These are phyloP conservation scores for Jatropha podagrica DNA, from an alignment of 441 rosid genomes.

Conservation along the genomic window DNA sequence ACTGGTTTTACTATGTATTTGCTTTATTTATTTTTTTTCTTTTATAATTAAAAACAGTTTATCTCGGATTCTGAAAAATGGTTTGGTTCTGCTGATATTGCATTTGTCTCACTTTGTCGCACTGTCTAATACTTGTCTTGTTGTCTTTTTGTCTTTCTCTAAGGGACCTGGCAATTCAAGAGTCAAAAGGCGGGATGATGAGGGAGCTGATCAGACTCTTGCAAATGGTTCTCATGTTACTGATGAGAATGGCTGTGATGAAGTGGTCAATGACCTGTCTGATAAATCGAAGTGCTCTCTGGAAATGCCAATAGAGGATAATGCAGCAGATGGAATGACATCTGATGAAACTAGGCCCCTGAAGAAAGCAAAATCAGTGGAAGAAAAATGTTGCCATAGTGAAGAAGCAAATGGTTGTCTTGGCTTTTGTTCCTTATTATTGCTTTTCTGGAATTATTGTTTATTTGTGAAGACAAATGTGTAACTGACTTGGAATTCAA, in stretches of 20 bases:
- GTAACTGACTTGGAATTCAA: constrained; percentile 20
- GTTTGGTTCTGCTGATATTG: constrained; percentile 4
- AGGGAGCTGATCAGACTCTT: constrained; percentile 30
- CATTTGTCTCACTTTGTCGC: background rate
- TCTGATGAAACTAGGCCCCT: constrained; percentile 52
- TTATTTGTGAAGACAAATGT: constrained; percentile 15
- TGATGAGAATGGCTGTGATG: background rate
- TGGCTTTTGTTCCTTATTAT: constrained; percentile 2
- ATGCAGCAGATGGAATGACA: constrained; percentile 31
- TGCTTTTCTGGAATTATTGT: constrained; percentile 9
- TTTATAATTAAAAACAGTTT: background rate
- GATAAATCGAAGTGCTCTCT: constrained; percentile 23
- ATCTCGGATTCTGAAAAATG: background rate
- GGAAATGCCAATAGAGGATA: constrained; percentile 30
- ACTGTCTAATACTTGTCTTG: background rate
- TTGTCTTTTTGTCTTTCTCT: constrained; percentile 6
- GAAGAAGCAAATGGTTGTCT: constrained; percentile 41
- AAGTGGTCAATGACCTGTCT: no score
- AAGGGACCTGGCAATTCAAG: constrained; percentile 49
- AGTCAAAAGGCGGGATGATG: constrained; percentile 41
- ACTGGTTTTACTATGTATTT: background rate
- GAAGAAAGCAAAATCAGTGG: constrained; percentile 66
- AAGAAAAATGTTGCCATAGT: constrained; percentile 35
- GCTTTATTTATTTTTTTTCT: background rate
- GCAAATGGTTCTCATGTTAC: constrained; percentile 23